Base-by-base conservation (phyloP, 2,329 filamentous ascomycete genomes). In the Pseudogymnoascus pannorum region DNA sequence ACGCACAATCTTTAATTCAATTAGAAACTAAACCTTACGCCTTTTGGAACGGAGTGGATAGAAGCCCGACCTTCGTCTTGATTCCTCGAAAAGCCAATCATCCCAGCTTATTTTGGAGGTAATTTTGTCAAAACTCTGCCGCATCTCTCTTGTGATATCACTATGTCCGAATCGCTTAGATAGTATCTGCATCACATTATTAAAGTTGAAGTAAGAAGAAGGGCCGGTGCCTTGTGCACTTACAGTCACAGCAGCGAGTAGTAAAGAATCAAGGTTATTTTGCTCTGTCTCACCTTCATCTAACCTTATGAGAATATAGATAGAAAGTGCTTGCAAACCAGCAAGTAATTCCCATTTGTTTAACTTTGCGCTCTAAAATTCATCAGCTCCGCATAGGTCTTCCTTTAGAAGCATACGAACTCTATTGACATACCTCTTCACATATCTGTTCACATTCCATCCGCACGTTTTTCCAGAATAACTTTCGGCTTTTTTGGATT, bases 391-490 rank as follows among this genome's bases (percentile, higher is more conserved):
- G 38, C 36, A 14, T 29, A 3, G 51, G 3, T 57, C 24, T 58
- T 29, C 38, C 58, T 63, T 14, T 24, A 33, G 36, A 38, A 60
- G 35, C 20, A 61, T 54, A 5, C n/a, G 14, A 64, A 60, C 9
- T 35, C 20, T 18, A 29, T 29, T 16, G 44, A 69, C 70, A 11
- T 69, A 77, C 75, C 65, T 74, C 72, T 65, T 64, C 66, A 60
- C 61, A 66, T 2, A 77, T 60, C 5, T 71, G 69, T 66, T 78
- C 75, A 66, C 76, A 79, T 64, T 79, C 77, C 22, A 71, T 48
- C 22, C 68, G 64, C 20, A 79, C 75, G 65, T 78, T 78, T 59
- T 70, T 75, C 76, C 77, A 79, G 60, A 78, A 77, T 20, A 78
- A 61, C 60, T 73, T 77, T 59, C 72, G 71, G 66, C 70, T 75